Evolutionary conservation across 1,284 basidiomycete genomes (phyloP).

Genomic region (Vanrija sp.): DNA sequence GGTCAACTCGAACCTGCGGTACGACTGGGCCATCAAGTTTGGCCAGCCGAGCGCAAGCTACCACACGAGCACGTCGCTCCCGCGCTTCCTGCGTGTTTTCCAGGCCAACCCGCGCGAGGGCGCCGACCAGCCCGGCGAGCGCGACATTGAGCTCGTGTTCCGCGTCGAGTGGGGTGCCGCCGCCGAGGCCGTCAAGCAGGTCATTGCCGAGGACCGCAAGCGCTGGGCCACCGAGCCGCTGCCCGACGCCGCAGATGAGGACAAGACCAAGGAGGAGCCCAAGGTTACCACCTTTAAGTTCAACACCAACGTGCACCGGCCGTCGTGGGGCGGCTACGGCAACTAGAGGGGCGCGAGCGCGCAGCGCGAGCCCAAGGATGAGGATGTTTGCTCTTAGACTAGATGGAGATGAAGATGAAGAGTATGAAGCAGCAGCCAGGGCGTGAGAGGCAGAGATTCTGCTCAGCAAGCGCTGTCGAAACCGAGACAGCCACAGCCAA

Average conservation of each 20-base stretch:
- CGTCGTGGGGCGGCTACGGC: slow-evolving; percentile 3
- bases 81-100: slow-evolving; percentile 26
- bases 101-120: slow-evolving; percentile 19
- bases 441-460: too few relatives aligned
- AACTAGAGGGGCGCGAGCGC: neutral
- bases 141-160: slow-evolving; percentile 16
- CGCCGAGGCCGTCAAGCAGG: slow-evolving; percentile 8
- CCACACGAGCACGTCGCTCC: slow-evolving; percentile 19
- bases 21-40: slow-evolving; percentile 28
- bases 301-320: neutral
- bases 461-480: too few relatives aligned
- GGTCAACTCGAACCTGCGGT: slow-evolving; percentile 28
- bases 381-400: too few relatives aligned
- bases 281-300: slow-evolving; percentile 5
- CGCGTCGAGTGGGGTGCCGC: slow-evolving; percentile 10
- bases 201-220: slow-evolving; percentile 13
- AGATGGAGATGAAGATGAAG: too few relatives aligned
- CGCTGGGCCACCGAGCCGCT: slow-evolving; percentile 7
- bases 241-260: neutral
- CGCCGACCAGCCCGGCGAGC: neutral
- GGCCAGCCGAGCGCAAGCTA: slow-evolving; percentile 17
- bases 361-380: too few relatives aligned
- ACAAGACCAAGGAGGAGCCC: slow-evolving; percentile 3
- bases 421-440: too few relatives aligned
- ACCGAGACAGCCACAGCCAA: too few relatives aligned